phyloP scores from a whole-genome alignment of 2,329 filamentous ascomycete species.

The Leptosphaerulina australis region DNA sequence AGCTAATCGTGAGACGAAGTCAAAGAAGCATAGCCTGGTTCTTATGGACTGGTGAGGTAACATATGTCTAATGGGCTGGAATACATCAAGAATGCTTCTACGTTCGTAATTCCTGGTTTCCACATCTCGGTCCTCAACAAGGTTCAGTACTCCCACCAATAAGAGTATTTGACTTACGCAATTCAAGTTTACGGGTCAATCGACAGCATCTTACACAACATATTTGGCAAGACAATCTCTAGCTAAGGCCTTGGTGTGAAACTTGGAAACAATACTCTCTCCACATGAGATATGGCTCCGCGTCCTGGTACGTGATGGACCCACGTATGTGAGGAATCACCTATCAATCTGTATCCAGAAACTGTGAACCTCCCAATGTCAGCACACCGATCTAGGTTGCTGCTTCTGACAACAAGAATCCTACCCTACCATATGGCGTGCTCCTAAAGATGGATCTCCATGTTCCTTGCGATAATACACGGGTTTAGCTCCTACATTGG shows the following conservation, averaged over 20 bases:
- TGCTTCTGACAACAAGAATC: neutral
- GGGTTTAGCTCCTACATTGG: slow-evolving; percentile 42
- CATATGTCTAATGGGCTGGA: slow-evolving; percentile 1
- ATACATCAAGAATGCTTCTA: slow-evolving; percentile 8
- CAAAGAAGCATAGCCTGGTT: neutral
- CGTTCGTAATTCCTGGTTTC: neutral
- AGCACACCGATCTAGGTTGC: slow-evolving; percentile 25
- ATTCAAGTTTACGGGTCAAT: neutral
- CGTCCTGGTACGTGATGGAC: slow-evolving; percentile 32
- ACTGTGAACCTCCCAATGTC: slow-evolving; percentile 34
- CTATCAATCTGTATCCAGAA: slow-evolving; percentile 22
- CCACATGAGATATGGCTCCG: slow-evolving; percentile 41
- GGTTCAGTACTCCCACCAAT: neutral
- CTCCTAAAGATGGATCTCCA: slow-evolving; percentile 43
- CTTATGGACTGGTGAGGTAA: neutral
- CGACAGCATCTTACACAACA: slow-evolving; percentile 3
- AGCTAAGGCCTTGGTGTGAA: slow-evolving; percentile 28
- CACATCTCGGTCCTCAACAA: slow-evolving; percentile 4
- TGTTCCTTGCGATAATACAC: slow-evolving; percentile 37
- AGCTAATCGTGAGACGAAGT: neutral
- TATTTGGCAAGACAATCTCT: slow-evolving; percentile 23
- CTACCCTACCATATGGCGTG: slow-evolving; percentile 18
- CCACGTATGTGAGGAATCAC: slow-evolving; percentile 1
- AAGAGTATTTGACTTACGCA: neutral
- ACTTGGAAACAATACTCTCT: slow-evolving; percentile 42